Base-by-base conservation (phyloP, 371 early-diverging fungal genomes). In the Basidiobolus heterosporus region DNA sequence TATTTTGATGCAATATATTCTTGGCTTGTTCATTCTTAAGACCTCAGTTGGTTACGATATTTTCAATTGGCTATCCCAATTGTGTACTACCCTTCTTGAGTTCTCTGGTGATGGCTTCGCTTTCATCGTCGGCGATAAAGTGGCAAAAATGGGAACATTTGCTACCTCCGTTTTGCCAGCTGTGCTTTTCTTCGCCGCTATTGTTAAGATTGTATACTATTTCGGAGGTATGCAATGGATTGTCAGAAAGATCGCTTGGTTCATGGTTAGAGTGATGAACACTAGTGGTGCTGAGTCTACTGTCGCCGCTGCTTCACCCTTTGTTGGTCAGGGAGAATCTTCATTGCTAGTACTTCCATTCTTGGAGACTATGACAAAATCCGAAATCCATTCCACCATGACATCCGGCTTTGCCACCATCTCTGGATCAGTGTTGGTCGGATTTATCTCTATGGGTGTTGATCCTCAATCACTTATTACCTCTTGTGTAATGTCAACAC, bases 401-500 rank as follows among this genome's bases (percentile, higher is more conserved):
- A 75, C 80, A n/a, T 85, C 87, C 41, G 91, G 89, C 35, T 91
- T 91, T 65, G 78, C 89, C 17, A 90, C 91, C 46, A 78, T 86
- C 51, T 75, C 88, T 18, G 92, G 92, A n/a, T 86, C 88, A n/a
- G 82, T 84, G n/a, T 60, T 90, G 24, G 69, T 79, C 48, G 82
- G 74, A 18, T 81, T 81, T 52, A 63, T 82, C 53, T 58, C 70
- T 2, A 64, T 83, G 60, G 80, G 80, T 38, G 75, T 79, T 1
- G 66, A 72, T 44, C 67, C 80, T 18, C 64, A 74, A 36, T 70
- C 76, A 23, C 54, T 85, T 8, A 65, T 85, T 55, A 87, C 90
- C 1, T 75, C 85, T 2, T 90, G 88, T 58, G 70, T 90, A 70
- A 90, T 90, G 90, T 91, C 92, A 13, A 79, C 89, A 39, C 92